Evolutionary conservation across 2,329 filamentous ascomycete genomes (phyloP), one percentile per base, ranked within the genome.

Genomic region (Clarireedia hainanense): DNA sequence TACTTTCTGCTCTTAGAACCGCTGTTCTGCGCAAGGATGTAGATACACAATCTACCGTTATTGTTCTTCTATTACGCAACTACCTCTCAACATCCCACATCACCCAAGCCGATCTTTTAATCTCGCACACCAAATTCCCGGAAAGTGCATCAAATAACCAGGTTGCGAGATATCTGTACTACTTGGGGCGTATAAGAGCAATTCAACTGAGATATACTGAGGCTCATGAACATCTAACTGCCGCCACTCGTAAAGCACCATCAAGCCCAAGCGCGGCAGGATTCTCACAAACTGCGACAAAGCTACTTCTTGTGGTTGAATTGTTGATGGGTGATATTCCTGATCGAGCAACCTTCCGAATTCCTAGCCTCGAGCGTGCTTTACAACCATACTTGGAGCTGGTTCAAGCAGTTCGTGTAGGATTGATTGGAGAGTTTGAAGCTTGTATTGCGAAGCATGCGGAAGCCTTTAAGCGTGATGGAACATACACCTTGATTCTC

Each of bases 261-360:
- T 90, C 91, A 23, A 94, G 88, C 69, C 83, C 85, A 62, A 91
- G 89, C 63, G 94, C 94, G 4, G 85, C 91, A 46, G 92, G 94
- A 47, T 99, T 99, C 73, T 91, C 95, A 63, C 94, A 96, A 73
- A 91, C 91, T 40, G 92, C 94, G 0, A 95, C 89, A 62, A 99
- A 99, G 79, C 81, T 97, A n/a, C 77, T 97, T 61, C 83, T 97
- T 45, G 91, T 99, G 20, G 94, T 99, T 12, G 92, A 99, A 76
- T 78, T 99, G 59, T 76, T 99, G 61, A 99, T 99, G 94, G 94
- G 94, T 61, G 94, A 99, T 69, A 99, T 99, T 63, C 94, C 94
- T 30, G 92, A 97, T 68, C 89, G 94, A 58, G 88, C 91, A 15
- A 87, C 92, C 55, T 99, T 99, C 83, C 88, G 94, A 57, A 89